Base-by-base conservation (phyloP, 768 basidiomycete genomes). In the Crassisporium funariophilum region DNA sequence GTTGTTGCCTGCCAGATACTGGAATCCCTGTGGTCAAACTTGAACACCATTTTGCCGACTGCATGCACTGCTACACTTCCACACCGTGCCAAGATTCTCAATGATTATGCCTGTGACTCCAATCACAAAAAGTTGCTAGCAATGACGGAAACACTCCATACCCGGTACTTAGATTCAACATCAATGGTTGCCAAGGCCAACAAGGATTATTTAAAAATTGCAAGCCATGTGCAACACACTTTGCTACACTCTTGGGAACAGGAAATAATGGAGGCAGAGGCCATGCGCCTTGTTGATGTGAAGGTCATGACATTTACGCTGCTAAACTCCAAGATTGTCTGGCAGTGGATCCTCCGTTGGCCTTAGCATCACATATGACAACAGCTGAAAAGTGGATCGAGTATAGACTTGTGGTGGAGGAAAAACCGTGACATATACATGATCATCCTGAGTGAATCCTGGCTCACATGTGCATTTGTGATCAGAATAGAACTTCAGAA, bases 71-170 rank as follows among this genome's bases (percentile, higher is more conserved):
- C 56, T 20, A 56, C 58, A 11, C 19, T 52, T 5, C 41, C 60
- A 0, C 41, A 49, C 24, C 35, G 53, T 2, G 43, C 40, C 2
- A 56, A 65, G 35, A 48, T 55, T 2, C 35, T 63, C 2, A 57
- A 63, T 42, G 56, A 63, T 47, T 59, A 63, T 35, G 59, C 59
- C 24, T 46, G 36, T 37, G 57, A 62, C 41, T 54, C 53, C 5
- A 64, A 65, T 43, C 56, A 55, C 23, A 64, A 58, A 36, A 62
- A 64, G 35, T 19, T 53, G 17, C 16, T 58, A 1, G 36, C 29
- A 1, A 63, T 62, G 12, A 31, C 34, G 31, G 22, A 29, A 3
- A 37, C 44, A 40, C 17, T 52, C 40, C 12, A 46, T 20, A 25
- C 33, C 5, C 12, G 27, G 3, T n/a, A 48, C 22, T 13, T n/a